phyloP scores from a whole-genome alignment of 2,329 filamentous ascomycete genomes.

The Fusarium sp. region DNA sequence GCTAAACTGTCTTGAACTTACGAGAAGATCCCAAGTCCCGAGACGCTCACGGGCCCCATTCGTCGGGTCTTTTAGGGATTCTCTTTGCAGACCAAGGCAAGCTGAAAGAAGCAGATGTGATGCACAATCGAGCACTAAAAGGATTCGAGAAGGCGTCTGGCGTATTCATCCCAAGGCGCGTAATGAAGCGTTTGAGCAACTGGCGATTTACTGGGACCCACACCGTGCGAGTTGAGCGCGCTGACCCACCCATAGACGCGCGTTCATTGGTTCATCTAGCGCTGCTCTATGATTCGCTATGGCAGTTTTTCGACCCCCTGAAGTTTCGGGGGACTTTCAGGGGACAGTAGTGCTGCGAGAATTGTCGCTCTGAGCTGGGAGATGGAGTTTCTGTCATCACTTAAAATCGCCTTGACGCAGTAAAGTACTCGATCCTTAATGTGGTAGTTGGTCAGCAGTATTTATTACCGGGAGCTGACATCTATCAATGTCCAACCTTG shows the following conservation, averaged over 20 bases:
- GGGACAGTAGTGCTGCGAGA: not conserved
- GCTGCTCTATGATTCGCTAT: not conserved
- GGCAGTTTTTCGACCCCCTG: not conserved
- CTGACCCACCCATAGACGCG: not conserved
- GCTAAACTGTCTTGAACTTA: not conserved
- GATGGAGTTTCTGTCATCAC: not conserved
- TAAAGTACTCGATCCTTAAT: not conserved
- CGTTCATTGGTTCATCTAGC: not conserved
- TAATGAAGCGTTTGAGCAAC: not conserved
- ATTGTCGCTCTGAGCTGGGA: not conserved
- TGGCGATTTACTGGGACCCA: not conserved
- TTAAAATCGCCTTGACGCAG: not conserved
- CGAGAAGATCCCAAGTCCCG: not conserved
- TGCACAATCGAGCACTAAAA: not conserved
- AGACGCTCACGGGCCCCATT: not conserved
- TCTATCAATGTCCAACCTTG: not conserved
- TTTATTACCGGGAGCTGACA: not conserved
- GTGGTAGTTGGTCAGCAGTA: not conserved
- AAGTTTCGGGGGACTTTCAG: not conserved
- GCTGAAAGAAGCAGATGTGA: not conserved
- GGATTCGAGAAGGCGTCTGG: not conserved
- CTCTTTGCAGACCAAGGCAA: not conserved
- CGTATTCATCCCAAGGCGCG: not conserved
- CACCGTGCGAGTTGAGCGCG: not conserved
- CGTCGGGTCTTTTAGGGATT: not conserved